Base-by-base conservation (phyloP, 129 eudicot species). In the Oenanthe sinensis region DNA sequence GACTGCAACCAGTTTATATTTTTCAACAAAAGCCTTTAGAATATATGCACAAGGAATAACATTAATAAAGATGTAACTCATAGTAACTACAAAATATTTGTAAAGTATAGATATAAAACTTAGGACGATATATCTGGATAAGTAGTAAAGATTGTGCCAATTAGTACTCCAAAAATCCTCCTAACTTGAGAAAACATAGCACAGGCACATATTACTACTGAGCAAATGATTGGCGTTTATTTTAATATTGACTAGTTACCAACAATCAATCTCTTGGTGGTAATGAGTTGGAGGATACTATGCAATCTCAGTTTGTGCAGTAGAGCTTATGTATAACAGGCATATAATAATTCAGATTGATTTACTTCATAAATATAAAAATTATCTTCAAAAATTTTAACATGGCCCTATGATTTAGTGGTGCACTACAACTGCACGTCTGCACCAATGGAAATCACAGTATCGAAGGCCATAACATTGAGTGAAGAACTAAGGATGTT, bases 1-100 rank as follows among this genome's bases (percentile, higher is more conserved):
- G 91, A 85, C 97, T 91, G 91, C 87, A 83, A 80, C 82, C 26
- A 74, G 71, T 69, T 79, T 49, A 75, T 5, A 37, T 72, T 50
- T 77, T 65, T 79, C 71, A 87, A 73, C 47, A 58, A 72, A 74
- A 74, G 50, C 69, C 68, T 33, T 49, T 17, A 78, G 75, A 20
- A 15, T 74, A 67, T 30, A 78, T 14, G 71, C 47, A 72, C 77
- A 30, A 33, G 33, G 43, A 71, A 22, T 14, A 30, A 30, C 36
- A 45, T 24, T 19, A n/a, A 58, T 74, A 30, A 12, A 5, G 8
- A 55, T 46, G 42, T 46, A 74, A 47, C 14, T 20, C 30, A 13
- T 26, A 71, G n/a, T 14, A 52, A 15, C 11, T 45, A 67, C 49
- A 24, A 26, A 75, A 62, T 6, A 77, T 28, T 37, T 54, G 62